phyloP scores from a whole-genome alignment of 208 protist genomes.

The Acanthamoeba castellanii region DNA sequence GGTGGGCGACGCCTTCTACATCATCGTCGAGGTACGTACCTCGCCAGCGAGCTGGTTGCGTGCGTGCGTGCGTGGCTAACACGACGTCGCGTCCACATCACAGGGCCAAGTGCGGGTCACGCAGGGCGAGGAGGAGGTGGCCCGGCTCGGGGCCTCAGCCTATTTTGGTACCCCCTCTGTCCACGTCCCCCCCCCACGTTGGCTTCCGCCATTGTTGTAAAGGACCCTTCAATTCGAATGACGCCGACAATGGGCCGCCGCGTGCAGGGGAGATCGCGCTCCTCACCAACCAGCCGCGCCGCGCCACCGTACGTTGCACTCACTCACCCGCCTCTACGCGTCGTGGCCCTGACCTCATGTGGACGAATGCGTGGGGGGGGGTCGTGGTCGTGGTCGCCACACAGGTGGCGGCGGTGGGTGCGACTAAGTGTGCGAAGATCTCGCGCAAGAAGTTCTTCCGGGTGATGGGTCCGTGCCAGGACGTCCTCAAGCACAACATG shows the following conservation, averaged over 20 bases:
- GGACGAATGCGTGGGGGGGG: too few relatives aligned
- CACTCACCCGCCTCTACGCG: background rate
- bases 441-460: constrained; percentile 81
- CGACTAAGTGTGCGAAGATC: constrained; percentile 74
- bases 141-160: background rate
- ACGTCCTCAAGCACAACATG: constrained; percentile 85
- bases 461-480: constrained; percentile 79
- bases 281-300: constrained; percentile 74
- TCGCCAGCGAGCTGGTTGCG: background rate
- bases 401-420: constrained; percentile 52
- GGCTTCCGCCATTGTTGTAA: background rate
- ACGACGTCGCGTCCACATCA: background rate
- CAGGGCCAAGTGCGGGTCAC: constrained; percentile 7
- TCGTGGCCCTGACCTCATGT: background rate
- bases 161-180: constrained; percentile 20
- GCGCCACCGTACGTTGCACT: constrained; percentile 46
- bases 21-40: constrained; percentile 82
- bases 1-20: constrained; percentile 88
- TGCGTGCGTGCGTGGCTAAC: background rate
- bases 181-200: constrained; percentile 12
- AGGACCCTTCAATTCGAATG: too few relatives aligned
- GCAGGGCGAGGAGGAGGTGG: constrained; percentile 37
- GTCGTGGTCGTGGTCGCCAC: background rate
- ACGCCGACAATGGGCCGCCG: too few relatives aligned
- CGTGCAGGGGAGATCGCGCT: constrained; percentile 79